Evolutionary conservation across 2,329 filamentous ascomycete genomes (phyloP).

Genomic region (Xylariaceae sp.): DNA sequence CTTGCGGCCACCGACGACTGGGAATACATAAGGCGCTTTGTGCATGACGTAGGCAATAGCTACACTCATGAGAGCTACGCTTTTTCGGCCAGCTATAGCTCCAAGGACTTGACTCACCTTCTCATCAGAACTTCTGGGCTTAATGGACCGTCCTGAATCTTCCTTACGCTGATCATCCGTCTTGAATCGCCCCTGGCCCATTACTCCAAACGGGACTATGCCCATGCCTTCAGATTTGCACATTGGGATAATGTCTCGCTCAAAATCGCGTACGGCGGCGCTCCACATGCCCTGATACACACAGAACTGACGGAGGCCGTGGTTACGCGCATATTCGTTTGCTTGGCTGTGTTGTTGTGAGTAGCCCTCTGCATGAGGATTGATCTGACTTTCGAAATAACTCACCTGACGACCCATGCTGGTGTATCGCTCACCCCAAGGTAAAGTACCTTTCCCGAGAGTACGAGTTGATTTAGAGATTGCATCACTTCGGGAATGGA

Average conservation of each 20-base stretch:
- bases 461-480: constrained; percentile 64
- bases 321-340: constrained; percentile 70
- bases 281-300: constrained; percentile 72
- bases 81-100: constrained; percentile 61
- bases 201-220: constrained; percentile 63
- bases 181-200: constrained; percentile 59
- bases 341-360: constrained; percentile 49
- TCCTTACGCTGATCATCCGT: constrained; percentile 49
- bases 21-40: constrained; percentile 60
- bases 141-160: constrained; percentile 46
- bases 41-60: constrained; percentile 57
- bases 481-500: constrained; percentile 72
- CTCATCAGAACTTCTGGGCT: constrained; percentile 59
- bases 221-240: constrained; percentile 64
- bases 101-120: constrained; percentile 61
- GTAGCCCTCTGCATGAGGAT: no score
- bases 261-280: constrained; percentile 67
- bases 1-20: constrained; percentile 59
- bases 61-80: constrained; percentile 62
- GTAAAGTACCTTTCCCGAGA: constrained; percentile 67
- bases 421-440: constrained; percentile 72
- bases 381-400: background rate
- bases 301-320: constrained; percentile 72
- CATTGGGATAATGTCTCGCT: constrained; percentile 73
- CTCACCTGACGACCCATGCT: constrained; percentile 65